phyloP scores from a whole-genome alignment of 768 basidiomycete genomes.

The Trametes meyenii region DNA sequence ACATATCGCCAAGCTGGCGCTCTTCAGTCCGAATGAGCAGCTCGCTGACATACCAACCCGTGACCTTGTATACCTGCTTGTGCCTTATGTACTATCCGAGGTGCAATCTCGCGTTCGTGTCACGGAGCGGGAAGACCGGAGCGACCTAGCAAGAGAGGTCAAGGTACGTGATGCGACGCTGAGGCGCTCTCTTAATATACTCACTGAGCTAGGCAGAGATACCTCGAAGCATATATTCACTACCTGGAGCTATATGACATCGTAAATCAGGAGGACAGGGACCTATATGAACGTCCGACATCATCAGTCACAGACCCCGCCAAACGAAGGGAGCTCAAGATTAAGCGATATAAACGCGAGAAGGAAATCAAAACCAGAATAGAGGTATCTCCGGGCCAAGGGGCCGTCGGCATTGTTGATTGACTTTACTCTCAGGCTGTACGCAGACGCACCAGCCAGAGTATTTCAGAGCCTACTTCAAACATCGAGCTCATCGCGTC shows the following conservation, averaged over 20 bases:
- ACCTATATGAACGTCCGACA: slow-evolving; percentile 52
- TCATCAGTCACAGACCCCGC: slow-evolving; percentile 62
- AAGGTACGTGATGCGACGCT: slow-evolving; percentile 47
- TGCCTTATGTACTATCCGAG: slow-evolving; percentile 70
- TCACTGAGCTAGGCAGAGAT: slow-evolving; percentile 17
- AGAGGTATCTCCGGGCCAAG: slow-evolving; percentile 48
- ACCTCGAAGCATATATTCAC: slow-evolving; percentile 34
- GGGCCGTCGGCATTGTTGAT: background rate
- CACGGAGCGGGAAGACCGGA: slow-evolving; percentile 57
- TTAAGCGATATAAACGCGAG: slow-evolving; percentile 86
- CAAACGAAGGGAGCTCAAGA: slow-evolving; percentile 82
- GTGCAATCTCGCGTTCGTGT: slow-evolving; percentile 62
- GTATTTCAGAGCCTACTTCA: slow-evolving; percentile 38
- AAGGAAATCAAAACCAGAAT: slow-evolving; percentile 75
- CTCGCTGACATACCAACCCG: slow-evolving; percentile 81
- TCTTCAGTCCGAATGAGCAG: slow-evolving; percentile 85
- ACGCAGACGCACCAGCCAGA: slow-evolving; percentile 54
- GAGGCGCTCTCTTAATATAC: background rate
- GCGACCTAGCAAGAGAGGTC: slow-evolving; percentile 56
- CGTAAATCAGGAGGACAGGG: slow-evolving; percentile 60
- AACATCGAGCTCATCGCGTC: slow-evolving; percentile 68
- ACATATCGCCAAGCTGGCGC: slow-evolving; percentile 59
- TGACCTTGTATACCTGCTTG: slow-evolving; percentile 74
- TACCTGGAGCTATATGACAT: slow-evolving; percentile 67
- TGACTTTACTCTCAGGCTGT: slow-evolving; percentile 44